Conservation (phyloP, 2,329 filamentous ascomycete genomes). For the Huntiella savannae region DNA sequence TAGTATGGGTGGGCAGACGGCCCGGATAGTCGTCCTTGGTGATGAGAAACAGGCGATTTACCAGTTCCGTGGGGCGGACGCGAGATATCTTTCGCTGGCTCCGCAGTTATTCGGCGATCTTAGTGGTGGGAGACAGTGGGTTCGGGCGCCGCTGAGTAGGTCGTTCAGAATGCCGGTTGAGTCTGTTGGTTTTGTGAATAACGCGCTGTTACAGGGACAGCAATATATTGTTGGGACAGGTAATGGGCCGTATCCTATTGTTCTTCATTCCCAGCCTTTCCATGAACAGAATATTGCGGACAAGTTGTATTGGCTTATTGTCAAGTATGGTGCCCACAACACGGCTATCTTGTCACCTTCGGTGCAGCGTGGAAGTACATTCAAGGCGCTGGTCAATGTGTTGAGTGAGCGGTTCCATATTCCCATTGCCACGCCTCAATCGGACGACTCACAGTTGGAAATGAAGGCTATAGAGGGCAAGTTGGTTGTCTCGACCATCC, state of each 20-base stretch:
- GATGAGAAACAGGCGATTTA: constrained; percentile 18
- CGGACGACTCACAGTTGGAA: constrained; percentile 15
- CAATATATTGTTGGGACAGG: constrained; percentile 17
- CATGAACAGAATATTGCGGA: constrained; percentile 10
- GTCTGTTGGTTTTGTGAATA: constrained; percentile 16
- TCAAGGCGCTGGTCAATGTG: background rate
- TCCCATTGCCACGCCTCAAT: constrained; percentile 14
- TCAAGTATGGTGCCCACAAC: constrained; percentile 12
- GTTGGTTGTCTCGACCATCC: constrained; percentile 17
- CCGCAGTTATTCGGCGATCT: constrained; percentile 13
- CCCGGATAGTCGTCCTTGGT: constrained; percentile 16
- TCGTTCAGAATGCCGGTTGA: constrained; percentile 16
- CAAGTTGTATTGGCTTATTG: constrained; percentile 13
- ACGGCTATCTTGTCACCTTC: constrained; percentile 7
- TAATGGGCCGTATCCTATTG: constrained; percentile 15
- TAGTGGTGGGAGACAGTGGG: constrained; percentile 14
- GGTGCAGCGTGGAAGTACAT: background rate
- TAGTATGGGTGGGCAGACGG: constrained; percentile 9
- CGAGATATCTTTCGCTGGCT: constrained; percentile 15
- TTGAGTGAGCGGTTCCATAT: constrained; percentile 10
- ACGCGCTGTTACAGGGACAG: constrained; percentile 15
- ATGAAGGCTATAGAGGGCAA: constrained; percentile 16
- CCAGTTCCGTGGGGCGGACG: constrained; percentile 16
- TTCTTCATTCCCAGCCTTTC: constrained; percentile 13
- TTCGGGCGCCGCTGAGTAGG: constrained; percentile 12